These are phyloP conservation scores for Aspergillus coremiiformis DNA, from an alignment of 495 filamentous ascomycete genomes.

Conservation along the genomic window DNA sequence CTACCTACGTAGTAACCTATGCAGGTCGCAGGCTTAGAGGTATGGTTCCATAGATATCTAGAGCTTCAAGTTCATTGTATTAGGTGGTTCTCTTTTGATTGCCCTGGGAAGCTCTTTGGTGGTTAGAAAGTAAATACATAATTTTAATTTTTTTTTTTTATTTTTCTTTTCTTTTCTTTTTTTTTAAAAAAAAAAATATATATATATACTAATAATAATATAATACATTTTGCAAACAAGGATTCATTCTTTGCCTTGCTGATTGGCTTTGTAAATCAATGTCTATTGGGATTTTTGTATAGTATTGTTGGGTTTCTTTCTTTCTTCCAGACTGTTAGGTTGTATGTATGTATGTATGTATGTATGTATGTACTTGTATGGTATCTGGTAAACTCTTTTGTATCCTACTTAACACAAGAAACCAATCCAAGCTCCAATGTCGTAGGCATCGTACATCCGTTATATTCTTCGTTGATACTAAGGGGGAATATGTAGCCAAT, in stretches of 20 bases:
- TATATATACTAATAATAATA: too few relatives aligned
- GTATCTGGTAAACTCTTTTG: background rate
- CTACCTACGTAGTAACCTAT: background rate
- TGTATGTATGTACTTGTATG: too few relatives aligned
- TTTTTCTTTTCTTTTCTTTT: background rate
- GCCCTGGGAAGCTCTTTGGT: background rate
- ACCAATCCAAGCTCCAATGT: background rate
- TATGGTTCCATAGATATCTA: background rate
- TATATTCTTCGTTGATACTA: background rate
- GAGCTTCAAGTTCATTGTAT: background rate
- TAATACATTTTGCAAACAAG: too few relatives aligned
- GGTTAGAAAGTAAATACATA: background rate
- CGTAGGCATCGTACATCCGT: background rate
- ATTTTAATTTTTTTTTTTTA: background rate
- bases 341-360: background rate
- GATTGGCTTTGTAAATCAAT: too few relatives aligned
- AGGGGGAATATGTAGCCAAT: background rate
- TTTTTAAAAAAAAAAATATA: too few relatives aligned
- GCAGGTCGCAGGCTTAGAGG: background rate
- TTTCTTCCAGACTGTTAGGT: too few relatives aligned
- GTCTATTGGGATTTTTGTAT: too few relatives aligned
- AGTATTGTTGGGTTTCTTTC: too few relatives aligned
- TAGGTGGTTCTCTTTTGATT: background rate
- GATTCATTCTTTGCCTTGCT: too few relatives aligned
- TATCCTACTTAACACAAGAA: background rate